Conservation (phyloP, 495 filamentous ascomycete species). For the Mytilinidion resinicola region DNA sequence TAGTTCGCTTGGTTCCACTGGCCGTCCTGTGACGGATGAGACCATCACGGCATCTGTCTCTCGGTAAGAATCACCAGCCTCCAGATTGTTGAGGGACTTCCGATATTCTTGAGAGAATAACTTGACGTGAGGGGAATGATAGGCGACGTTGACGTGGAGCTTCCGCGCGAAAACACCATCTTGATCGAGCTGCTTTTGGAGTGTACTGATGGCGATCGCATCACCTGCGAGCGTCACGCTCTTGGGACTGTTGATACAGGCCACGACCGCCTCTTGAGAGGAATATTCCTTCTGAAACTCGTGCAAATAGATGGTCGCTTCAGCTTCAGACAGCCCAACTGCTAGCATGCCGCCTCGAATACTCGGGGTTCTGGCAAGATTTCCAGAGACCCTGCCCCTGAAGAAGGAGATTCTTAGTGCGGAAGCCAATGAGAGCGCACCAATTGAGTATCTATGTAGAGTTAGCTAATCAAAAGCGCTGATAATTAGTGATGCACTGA, state of each 20-base stretch:
- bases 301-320: not conserved
- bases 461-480: too few relatives aligned
- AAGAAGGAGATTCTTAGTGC: not conserved
- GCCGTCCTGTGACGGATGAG: slow-evolving; percentile 36
- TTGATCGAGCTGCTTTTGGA: slow-evolving; percentile 29
- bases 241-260: slow-evolving; percentile 33
- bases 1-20: not conserved
- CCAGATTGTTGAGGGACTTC: slow-evolving; percentile 28
- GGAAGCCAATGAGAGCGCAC: not conserved
- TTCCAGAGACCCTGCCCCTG: not conserved
- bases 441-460: not conserved
- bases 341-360: slow-evolving; percentile 5
- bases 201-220: slow-evolving; percentile 31
- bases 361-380: not conserved
- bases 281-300: not conserved
- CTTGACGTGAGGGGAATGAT: slow-evolving; percentile 57
- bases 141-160: slow-evolving; percentile 45
- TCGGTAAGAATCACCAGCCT: too few relatives aligned
- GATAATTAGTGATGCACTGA: not conserved
- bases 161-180: slow-evolving; percentile 39
- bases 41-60: too few relatives aligned
- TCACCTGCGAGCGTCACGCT: slow-evolving; percentile 37
- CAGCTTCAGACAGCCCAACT: not conserved
- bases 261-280: slow-evolving; percentile 10
- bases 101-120: slow-evolving; percentile 40